Evolutionary conservation across 2,329 filamentous ascomycete genomes (phyloP).

Genomic region (Pestalotiopsis sp.): DNA sequence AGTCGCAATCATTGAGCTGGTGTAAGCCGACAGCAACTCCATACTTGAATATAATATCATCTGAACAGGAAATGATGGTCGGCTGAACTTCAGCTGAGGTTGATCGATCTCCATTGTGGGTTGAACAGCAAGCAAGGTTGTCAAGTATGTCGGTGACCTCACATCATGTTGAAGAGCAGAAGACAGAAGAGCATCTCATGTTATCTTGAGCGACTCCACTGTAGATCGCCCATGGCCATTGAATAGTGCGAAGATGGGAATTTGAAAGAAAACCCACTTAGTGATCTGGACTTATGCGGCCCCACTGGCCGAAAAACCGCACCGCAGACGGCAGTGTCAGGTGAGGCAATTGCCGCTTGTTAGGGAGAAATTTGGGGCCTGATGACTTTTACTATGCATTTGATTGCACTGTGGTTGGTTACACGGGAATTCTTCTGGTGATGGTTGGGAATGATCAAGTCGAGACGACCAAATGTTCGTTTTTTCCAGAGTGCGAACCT

Average conservation of each 20-base stretch:
- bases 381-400: not conserved
- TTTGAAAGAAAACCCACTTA: not conserved
- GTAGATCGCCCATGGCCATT: not conserved
- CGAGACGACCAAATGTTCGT: not conserved
- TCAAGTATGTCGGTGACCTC: not conserved
- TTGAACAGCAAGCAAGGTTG: not conserved
- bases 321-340: not conserved
- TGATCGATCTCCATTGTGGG: not conserved
- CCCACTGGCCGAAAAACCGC: not conserved
- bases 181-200: not conserved
- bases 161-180: not conserved
- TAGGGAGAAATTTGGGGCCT: not conserved
- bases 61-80: not conserved
- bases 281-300: not conserved
- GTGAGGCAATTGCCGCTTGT: not conserved
- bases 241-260: not conserved
- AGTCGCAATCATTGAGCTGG: no score
- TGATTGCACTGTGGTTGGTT: not conserved
- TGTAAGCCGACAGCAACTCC: no score
- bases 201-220: not conserved
- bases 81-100: no score
- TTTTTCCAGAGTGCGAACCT: not conserved
- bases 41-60: no score
- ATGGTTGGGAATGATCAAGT: not conserved
- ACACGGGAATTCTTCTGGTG: not conserved